Evolutionary conservation across 257 asterid genomes (phyloP).

Genomic region (Solanum clarkiae): DNA sequence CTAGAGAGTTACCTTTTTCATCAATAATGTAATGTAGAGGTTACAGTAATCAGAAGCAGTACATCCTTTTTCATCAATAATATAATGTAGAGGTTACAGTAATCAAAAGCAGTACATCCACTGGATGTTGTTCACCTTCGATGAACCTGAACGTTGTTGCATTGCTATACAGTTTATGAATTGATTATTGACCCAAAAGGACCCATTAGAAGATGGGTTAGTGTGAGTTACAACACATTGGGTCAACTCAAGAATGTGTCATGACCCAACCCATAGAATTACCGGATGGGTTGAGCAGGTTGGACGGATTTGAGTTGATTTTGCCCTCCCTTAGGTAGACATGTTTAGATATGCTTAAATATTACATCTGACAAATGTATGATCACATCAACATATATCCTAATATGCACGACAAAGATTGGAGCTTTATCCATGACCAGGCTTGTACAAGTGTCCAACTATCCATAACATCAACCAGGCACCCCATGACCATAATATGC

Average conservation of each 20-base stretch:
- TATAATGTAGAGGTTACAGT: neutral
- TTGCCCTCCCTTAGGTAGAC: neutral
- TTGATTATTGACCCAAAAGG: neutral
- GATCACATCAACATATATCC: neutral
- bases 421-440: neutral
- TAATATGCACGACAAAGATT: neutral
- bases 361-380: neutral
- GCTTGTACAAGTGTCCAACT: neutral
- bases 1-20: neutral
- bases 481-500: neutral
- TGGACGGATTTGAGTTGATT: neutral
- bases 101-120: neutral
- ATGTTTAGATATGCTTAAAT: neutral
- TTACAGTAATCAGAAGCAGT: no score
- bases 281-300: neutral
- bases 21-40: neutral
- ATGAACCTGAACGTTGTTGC: neutral
- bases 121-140: neutral
- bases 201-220: neutral
- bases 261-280: neutral
- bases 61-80: no score
- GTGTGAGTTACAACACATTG: neutral
- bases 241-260: neutral
- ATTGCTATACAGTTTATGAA: neutral
- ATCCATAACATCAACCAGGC: neutral